These are phyloP conservation scores for Hibiscus tridactylites DNA, from an alignment of 345 rosid genomes.

Conservation along the genomic window DNA sequence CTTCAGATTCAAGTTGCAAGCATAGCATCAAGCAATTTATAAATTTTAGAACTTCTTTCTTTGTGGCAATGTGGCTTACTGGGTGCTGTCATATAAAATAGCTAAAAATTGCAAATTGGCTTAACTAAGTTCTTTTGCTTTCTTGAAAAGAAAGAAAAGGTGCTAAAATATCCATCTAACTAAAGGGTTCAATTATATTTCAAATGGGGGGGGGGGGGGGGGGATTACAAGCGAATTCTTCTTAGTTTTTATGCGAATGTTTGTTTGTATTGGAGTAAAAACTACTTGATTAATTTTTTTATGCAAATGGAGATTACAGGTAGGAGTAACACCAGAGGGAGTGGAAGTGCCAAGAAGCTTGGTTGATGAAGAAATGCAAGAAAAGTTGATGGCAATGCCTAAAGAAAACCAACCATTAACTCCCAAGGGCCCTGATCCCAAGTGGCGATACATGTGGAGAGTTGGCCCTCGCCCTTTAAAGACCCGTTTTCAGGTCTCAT, in stretches of 20 bases:
- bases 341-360: conserved; percentile 93
- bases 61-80: not conserved
- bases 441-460: conserved; percentile 99
- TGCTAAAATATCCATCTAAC: not conserved
- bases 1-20: not conserved
- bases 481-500: conserved; percentile 65
- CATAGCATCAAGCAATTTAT: not conserved
- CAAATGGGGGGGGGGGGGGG: too few relatives aligned
- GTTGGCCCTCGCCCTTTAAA: conserved; percentile 72
- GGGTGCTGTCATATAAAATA: not conserved
- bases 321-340: conserved; percentile 93
- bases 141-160: conserved; percentile 1
- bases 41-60: not conserved
- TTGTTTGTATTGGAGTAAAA: not conserved
- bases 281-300: not conserved
- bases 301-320: conserved; percentile 36
- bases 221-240: too few relatives aligned
- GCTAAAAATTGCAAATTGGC: not conserved
- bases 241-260: not conserved
- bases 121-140: not conserved
- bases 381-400: conserved; percentile 52
- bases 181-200: not conserved
- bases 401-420: conserved; percentile 50
- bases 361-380: conserved; percentile 79
- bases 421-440: conserved; percentile 85